These are phyloP conservation scores for Ogataea allantospora DNA, from an alignment of 805 yeast genomes.

Conservation along the genomic window DNA sequence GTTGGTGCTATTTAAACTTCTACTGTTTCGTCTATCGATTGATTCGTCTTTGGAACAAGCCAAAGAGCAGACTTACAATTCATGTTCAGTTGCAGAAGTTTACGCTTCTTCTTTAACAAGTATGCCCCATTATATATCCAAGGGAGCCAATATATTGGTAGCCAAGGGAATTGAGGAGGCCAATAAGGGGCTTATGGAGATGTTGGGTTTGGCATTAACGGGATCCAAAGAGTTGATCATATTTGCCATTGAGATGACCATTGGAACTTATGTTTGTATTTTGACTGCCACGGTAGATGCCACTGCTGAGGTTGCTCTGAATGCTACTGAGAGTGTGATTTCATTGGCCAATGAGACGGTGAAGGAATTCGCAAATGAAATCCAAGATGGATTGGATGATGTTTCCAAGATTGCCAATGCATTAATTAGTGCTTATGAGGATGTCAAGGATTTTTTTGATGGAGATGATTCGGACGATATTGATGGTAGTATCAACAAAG, in stretches of 20 bases:
- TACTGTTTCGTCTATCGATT: conserved; percentile 53
- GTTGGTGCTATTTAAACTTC: conserved; percentile 58
- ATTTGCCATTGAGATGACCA: conserved; percentile 66
- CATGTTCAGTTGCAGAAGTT: conserved; percentile 50
- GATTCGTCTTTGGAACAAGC: conserved; percentile 41
- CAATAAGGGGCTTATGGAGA: conserved; percentile 43
- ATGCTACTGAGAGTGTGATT: conserved; percentile 66
- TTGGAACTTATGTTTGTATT: conserved; percentile 88
- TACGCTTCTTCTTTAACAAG: conserved; percentile 35
- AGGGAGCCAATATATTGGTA: conserved; percentile 52
- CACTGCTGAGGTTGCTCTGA: conserved; percentile 67
- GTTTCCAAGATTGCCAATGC: conserved; percentile 57
- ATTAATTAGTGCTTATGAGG: conserved; percentile 39
- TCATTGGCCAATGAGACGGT: conserved; percentile 61
- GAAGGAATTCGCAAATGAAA: conserved; percentile 49
- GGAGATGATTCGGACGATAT: conserved; percentile 39
- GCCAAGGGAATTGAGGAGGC: conserved; percentile 46
- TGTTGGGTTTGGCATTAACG: conserved; percentile 47
- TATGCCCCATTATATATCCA: conserved; percentile 57
- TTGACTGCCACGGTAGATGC: conserved; percentile 72
- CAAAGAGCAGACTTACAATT: conserved; percentile 35
- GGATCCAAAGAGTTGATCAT: conserved; percentile 58
- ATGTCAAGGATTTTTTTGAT: conserved; percentile 55
- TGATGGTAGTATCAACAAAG: conserved; percentile 38
- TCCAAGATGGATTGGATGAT: conserved; percentile 65